Base-by-base conservation (phyloP, 495 filamentous ascomycete genomes). In the Penicillium coprophilum region DNA sequence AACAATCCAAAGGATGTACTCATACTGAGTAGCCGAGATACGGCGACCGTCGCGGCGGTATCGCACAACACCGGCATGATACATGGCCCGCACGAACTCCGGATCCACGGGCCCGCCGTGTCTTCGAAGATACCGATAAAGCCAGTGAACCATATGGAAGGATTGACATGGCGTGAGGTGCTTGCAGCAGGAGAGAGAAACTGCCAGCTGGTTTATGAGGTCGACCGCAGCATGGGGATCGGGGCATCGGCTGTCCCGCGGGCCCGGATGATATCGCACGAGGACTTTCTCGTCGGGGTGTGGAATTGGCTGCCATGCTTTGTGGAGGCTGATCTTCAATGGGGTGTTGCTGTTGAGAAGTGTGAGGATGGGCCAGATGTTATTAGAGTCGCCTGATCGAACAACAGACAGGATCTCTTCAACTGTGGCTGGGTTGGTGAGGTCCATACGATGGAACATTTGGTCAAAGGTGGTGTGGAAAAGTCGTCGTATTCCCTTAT, bases 21-120 rank as follows among this genome's bases (percentile, higher is more conserved):
- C 50, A 57, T 75, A 71, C 50, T 66, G 71, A 44, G 52, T 53
- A 6, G 45, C 38, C 5, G 70, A 53, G 3, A 80, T 59, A 12
- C 57, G 58, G 3, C 45, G 55, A 9, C 70, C 71, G 21, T 66
- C 65, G 20, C 68, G 60, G 34, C 73, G 70, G 52, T 63, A 74
- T 10, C 78, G 63, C 15, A 71, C 71, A 19, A 80, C 63, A 24
- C 75, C 78, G 43, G 76, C 75, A 65, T 79, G 75, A 51, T 76
- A 77, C 69, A 80, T 60, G 4, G 78, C 74, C 21, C 76, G 75
- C 10, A 69, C 71, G 24, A 80, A 48, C 15, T 58, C 55, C 2
- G 73, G 71, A 39, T 69, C 59, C n/a, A 79, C 64, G 28, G 76
- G 77, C 8, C 67, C 74, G 39, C 65, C 56, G 48, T 78, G 71